Evolutionary conservation across 202 grass and related monocot species (phyloP).

Genomic region (Saccharum hybrid): DNA sequence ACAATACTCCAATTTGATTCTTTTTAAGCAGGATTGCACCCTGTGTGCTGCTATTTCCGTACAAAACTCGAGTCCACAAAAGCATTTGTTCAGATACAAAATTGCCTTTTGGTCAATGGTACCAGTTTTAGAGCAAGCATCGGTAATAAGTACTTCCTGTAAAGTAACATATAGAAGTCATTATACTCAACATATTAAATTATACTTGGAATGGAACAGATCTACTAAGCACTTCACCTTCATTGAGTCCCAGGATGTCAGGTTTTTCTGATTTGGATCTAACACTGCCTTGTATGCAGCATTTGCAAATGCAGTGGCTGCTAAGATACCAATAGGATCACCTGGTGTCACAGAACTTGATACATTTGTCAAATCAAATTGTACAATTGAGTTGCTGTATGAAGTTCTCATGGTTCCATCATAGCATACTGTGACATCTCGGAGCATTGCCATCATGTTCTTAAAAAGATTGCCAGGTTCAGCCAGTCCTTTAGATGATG

Average conservation of each 20-base stretch:
- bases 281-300: constrained; percentile 83
- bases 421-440: constrained; percentile 85
- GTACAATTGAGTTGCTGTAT: constrained; percentile 62
- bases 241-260: constrained; percentile 73
- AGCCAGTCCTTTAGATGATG: constrained; percentile 74
- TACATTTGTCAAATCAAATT: constrained; percentile 46
- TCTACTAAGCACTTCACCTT: constrained; percentile 55
- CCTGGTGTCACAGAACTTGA: constrained; percentile 53
- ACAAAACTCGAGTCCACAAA: constrained; percentile 60
- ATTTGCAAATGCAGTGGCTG: constrained; percentile 79
- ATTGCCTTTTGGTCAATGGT: constrained; percentile 54
- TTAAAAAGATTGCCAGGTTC: constrained; percentile 80
- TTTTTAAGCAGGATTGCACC: constrained; percentile 70
- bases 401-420: constrained; percentile 75
- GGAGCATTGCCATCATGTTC: constrained; percentile 85
- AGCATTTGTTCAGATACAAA: constrained; percentile 69
- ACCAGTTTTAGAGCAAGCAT: constrained; percentile 43
- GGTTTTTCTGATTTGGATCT: constrained; percentile 76
- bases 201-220: constrained; percentile 26
- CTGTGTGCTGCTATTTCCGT: constrained; percentile 64
- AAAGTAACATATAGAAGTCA: constrained; percentile 36
- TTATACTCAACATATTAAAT: constrained; percentile 34
- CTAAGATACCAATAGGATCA: constrained; percentile 82
- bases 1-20: constrained; percentile 69
- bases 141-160: constrained; percentile 79